Conservation (phyloP, 352 stramenopile species). For the Phytophthora niederhauseri region DNA sequence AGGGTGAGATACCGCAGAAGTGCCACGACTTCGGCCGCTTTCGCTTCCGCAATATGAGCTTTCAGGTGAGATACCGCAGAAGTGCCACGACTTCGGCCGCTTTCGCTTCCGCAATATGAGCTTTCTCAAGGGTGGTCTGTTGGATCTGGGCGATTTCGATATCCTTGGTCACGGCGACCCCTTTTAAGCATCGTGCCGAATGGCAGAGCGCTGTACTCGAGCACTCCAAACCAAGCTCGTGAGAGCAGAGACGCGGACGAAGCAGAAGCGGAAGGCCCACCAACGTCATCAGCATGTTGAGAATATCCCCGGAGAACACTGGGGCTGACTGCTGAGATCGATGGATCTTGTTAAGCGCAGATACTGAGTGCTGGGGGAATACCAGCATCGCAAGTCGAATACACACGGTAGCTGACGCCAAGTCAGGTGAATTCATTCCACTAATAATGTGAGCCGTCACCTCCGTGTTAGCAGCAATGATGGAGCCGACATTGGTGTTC, state of each 20-base stretch:
- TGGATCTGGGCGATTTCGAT: conserved; percentile 32
- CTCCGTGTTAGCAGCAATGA: conserved; percentile 61
- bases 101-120: conserved; percentile 61
- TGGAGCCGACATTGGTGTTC: conserved; percentile 60
- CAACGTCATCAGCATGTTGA: conserved; percentile 68
- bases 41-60: conserved; percentile 56
- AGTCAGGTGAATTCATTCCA: conserved; percentile 64
- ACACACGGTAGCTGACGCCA: conserved; percentile 74
- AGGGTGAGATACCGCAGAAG: conserved; percentile 81
- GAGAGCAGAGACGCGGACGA: conserved; percentile 71
- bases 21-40: conserved; percentile 64
- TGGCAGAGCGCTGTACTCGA: conserved; percentile 69
- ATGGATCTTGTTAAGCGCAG: conserved; percentile 73
- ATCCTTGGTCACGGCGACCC: conserved; percentile 39
- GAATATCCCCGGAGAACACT: conserved; percentile 39
- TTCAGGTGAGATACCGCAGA: conserved; percentile 75
- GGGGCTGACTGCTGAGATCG: conserved; percentile 39
- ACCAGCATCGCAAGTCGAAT: conserved; percentile 87
- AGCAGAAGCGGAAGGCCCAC: conserved; percentile 68
- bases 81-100: conserved; percentile 67
- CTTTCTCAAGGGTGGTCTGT: conserved; percentile 49
- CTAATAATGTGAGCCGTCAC: conserved; percentile 68
- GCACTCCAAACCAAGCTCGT: conserved; percentile 83
- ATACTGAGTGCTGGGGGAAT: conserved; percentile 80
- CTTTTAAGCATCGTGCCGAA: conserved; percentile 72